Percentiles rank a stretch among this genome's conserved stretches.
These are phyloP conservation scores for Cubamyces lactineus DNA, from an alignment of 768 basidiomycete species.

Conservation along the genomic window DNA sequence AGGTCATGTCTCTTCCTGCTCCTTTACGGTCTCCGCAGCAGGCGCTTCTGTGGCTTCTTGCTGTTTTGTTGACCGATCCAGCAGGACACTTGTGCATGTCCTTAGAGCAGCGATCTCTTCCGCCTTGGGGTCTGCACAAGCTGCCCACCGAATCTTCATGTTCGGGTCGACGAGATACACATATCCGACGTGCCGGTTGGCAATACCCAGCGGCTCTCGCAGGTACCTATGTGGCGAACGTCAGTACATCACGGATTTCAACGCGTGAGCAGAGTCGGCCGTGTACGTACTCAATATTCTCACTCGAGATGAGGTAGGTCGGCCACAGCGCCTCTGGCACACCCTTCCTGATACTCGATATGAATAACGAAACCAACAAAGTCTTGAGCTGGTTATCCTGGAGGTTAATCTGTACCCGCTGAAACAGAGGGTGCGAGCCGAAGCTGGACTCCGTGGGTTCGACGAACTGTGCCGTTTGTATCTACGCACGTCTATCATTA, in stretches of 20 bases:
- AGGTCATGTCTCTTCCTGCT: neutral
- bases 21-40: neutral
- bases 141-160: conserved; percentile 89
- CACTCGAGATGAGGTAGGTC: conserved; percentile 78
- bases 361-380: conserved; percentile 83
- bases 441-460: conserved; percentile 57
- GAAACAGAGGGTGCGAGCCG: conserved; percentile 60
- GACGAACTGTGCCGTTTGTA: conserved; percentile 77
- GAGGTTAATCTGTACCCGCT: conserved; percentile 85
- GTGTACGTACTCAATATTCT: conserved; percentile 66
- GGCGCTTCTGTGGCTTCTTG: neutral
- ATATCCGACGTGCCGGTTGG: conserved; percentile 90
- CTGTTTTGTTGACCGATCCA: conserved; percentile 48
- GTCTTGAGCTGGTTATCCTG: conserved; percentile 95
- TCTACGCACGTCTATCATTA: conserved; percentile 43
- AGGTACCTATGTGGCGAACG: conserved; percentile 46
- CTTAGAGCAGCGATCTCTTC: conserved; percentile 74
- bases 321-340: conserved; percentile 67
- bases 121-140: conserved; percentile 77
- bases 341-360: conserved; percentile 67
- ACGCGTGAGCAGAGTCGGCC: neutral
- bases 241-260: neutral
- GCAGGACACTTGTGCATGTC: conserved; percentile 68
- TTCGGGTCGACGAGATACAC: conserved; percentile 89
- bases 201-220: conserved; percentile 83